These are phyloP conservation scores for Brassica juncea DNA, from an alignment of 345 rosid genomes.

Conservation along the genomic window DNA sequence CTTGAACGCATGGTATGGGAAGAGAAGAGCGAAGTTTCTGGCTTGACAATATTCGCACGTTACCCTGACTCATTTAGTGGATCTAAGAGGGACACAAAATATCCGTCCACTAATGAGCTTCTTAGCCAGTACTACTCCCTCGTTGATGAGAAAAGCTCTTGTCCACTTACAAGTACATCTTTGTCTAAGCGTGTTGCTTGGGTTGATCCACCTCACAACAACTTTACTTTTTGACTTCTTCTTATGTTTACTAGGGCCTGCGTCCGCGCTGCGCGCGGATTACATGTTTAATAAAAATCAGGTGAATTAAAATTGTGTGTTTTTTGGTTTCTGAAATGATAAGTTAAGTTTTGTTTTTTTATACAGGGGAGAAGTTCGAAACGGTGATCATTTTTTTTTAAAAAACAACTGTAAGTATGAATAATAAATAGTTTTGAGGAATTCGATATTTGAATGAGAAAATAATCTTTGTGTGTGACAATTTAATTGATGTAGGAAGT, in stretches of 20 bases:
- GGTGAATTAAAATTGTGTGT: too few species aligned
- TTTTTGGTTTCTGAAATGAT: too few species aligned
- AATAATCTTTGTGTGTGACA: too few species aligned
- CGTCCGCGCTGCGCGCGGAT: too few species aligned
- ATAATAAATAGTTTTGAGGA: too few species aligned
- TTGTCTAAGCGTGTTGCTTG: background rate
- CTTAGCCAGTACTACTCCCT: background rate
- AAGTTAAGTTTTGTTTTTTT: too few species aligned
- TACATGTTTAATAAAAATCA: too few species aligned
- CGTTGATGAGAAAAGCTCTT: background rate
- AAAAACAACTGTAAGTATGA: too few species aligned
- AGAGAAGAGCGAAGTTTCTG: background rate
- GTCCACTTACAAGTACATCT: background rate
- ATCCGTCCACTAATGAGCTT: background rate
- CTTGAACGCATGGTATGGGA: conserved; percentile 3
- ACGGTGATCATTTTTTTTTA: too few species aligned
- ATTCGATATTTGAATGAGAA: too few species aligned
- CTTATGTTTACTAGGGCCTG: background rate
- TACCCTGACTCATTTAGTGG: background rate
- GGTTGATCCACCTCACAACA: conserved; percentile 1
- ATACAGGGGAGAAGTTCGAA: too few species aligned
- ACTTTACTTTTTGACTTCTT: background rate
- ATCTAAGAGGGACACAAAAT: background rate
- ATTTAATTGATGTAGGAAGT: too few species aligned
- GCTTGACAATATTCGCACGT: conserved; percentile 2